Base-by-base conservation (phyloP, 345 rosid species). In the Pelargonium nanum region DNA sequence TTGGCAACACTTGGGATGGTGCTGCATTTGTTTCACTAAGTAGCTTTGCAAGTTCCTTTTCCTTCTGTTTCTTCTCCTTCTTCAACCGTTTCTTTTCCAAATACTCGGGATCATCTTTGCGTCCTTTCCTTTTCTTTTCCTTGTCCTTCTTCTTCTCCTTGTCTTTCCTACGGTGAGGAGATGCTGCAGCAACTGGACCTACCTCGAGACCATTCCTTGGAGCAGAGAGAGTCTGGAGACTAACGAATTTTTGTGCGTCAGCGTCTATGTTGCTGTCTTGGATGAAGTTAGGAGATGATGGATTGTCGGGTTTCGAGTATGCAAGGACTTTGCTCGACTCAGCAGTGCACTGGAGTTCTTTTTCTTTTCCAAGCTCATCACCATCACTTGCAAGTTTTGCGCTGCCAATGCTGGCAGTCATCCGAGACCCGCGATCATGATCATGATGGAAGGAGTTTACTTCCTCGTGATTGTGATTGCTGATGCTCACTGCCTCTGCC, bases 361-460 rank as follows among this genome's bases (percentile, higher is more conserved):
- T 93, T 60, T 87, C 97, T 82, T 77, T 93, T 58, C 85, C 94
- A 20, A 76, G 67, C 59, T 76, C 81, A 66, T 87, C 86, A 10
- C 85, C 85, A 57, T 88, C 91, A 17, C 83, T 71, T 17, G 76
- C 83, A 23, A 82, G 63, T 75, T 86, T 89, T 20, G 83, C 96
- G 51, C 99, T 93, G 40, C 97, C 96, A n/a, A 93, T 84, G 78
- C 99, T 87, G 24, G 89, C 94, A 64, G 96, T 89, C 82, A 89
- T 73, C 20, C 91, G 81, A 21, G 99, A 89, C 6, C 94, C 97
- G 24, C 68, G 88, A 69, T 87, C 88, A 61, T 85, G 85, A 72
- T n/a, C n/a, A n/a, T n/a, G n/a, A n/a, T n/a, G n/a, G n/a, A 86
- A 81, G 4, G 97, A 93, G 68, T 87, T 89, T 40, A 93, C 96